Base-by-base conservation (phyloP, 495 filamentous ascomycete genomes). In the Penicillium dipodomyicola region DNA sequence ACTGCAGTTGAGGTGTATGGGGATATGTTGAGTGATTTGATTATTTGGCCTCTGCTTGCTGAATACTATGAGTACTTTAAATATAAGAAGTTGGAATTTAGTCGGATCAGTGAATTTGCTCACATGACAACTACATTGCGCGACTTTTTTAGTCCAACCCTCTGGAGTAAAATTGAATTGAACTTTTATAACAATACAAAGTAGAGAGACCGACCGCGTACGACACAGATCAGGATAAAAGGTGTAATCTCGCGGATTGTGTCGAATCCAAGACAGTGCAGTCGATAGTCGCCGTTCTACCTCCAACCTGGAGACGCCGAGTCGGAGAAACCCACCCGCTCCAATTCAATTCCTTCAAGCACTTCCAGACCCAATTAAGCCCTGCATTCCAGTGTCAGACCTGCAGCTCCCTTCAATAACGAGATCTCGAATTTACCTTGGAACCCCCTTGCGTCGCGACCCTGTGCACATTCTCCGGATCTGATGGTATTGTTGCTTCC, bases 401-500 rank as follows among this genome's bases (percentile, higher is more conserved):
- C 15, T n/a, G 35, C 46, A 22, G 39, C 9, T 44, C 33, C 35
- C 32, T 55, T 45, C 43, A 56, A 49, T 39, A 29, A 11, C 49
- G 39, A 57, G 19, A 47, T 40, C 56, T 54, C 49, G 33, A 49
- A 50, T 48, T 49, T 33, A 52, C 49, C 40, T n/a, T 39, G 15
- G n/a, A 17, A 39, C 6, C 48, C 66, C 65, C 66, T 69, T 69
- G 66, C 66, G 55, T 65, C 56, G 54, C 57, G 61, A 55, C 61
- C 66, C 59, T 63, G 61, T 49, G 57, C 60, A 61, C 66, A 69
- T 67, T 67, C 64, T 64, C 59, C 59, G 66, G 61, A 69, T 69
- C 66, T 67, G 41, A 76, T 76, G 73, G 73, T 76, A 74, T 63
- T 71, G 63, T 64, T 64, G 57, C 56, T 63, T 69, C 58, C 58